A percentile compares a stretch with the other conserved stretches of the same genome.
These are phyloP conservation scores for Castanopsis chinensis DNA, from an alignment of 306 rosid genomes.

Conservation along the genomic window DNA sequence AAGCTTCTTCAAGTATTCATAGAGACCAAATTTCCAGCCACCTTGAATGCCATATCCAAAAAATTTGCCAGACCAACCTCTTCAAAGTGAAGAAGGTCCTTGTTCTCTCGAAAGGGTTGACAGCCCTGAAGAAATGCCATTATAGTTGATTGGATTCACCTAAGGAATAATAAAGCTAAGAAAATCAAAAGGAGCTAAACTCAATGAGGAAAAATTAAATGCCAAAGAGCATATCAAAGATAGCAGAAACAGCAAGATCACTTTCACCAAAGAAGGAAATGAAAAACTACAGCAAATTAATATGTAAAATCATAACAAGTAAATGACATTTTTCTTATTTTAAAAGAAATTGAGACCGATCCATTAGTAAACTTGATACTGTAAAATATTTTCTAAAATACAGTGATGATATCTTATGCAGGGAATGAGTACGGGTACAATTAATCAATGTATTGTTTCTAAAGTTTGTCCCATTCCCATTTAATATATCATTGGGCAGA, in stretches of 20 bases:
- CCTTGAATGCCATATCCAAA: conserved; percentile 77
- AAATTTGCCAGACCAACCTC: conserved; percentile 78
- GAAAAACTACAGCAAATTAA: neutral
- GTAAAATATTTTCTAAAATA: neutral
- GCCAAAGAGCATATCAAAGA: neutral
- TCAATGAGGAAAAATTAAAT: neutral
- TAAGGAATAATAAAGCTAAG: conserved; percentile 6
- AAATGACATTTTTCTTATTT: neutral
- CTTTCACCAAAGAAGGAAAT: neutral
- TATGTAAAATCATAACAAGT: neutral
- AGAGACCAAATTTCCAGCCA: conserved; percentile 68
- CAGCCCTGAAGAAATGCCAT: conserved; percentile 52
- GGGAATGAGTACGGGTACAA: neutral
- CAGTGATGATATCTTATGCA: neutral
- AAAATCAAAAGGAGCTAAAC: neutral
- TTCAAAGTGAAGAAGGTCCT: conserved; percentile 70
- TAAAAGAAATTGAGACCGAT: neutral
- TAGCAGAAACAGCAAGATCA: neutral
- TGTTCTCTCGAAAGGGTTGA: conserved; percentile 62
- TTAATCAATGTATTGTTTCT: neutral
- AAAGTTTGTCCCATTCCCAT: neutral
- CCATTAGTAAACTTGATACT: neutral
- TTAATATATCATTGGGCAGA: neutral
- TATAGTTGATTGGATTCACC: conserved; percentile 63
- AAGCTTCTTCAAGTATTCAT: conserved; percentile 68